Base-by-base conservation (phyloP, 495 filamentous ascomycete species). In the Penicillium angulare region DNA sequence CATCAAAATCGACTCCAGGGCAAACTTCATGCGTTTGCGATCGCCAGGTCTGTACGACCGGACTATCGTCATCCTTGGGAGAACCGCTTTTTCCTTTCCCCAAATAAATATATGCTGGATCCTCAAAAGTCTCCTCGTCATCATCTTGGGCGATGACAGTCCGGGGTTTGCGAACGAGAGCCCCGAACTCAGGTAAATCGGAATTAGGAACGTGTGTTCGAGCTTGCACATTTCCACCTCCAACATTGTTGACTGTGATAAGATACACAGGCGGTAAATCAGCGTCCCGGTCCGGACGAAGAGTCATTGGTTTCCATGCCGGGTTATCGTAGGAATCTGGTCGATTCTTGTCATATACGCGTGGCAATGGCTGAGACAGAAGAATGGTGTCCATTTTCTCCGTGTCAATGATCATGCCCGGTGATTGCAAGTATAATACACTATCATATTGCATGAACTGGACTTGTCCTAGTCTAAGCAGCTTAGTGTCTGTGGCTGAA, bases 381-480 rank as follows among this genome's bases (percentile, higher is more conserved):
- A 77, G 57, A 44, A 76, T 58, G 8, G 63, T 43, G 38, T 77
- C 73, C 13, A 77, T 51, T 24, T 68, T 71, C 2, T 52, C 57
- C 1, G 65, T 67, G 42, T 77, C 72, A 32, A 75, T 51, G 2
- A 77, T 52, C 18, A 75, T 42, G 1, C 73, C 73, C 0, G 72
- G 73, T 0, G 72, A 65, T 39, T 69, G 69, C 8, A 77, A 50
- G 47, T 73, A 75, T 0, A 77, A 55, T 1, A 77, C 72, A 33
- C 69, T 67, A 39, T 77, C 73, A 51, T 77, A 77, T 43, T 71
- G 69, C 70, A 77, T 73, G 52, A 77, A 77, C 36, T 77, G 73
- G 43, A 74, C 67, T 44, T 75, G 70, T 20, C 72, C 73, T 10
- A 74, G 56, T 1, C 69, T 72, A 12, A 77, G 61, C 3, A 77